Conservation (phyloP, 345 rosid species). For the Combretum micranthum region DNA sequence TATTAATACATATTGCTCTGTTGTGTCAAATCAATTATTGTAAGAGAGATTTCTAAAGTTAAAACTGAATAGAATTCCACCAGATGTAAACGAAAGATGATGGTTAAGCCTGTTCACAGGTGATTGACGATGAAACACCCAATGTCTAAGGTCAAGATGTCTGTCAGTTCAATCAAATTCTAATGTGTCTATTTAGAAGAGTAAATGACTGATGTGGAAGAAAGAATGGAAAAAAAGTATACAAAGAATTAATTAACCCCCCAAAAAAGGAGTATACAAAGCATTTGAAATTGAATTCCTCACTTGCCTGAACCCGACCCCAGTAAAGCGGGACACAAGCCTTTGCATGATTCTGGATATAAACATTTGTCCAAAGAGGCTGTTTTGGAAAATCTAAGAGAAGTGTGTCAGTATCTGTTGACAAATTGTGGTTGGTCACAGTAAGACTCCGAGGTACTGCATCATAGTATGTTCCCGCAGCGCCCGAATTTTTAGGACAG, state of each 20-base stretch:
- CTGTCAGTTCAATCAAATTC: slow-evolving; percentile 1
- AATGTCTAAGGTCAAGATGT: no score
- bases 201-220: background rate
- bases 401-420: slow-evolving; percentile 63
- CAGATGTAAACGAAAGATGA: no score
- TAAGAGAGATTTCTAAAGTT: no score
- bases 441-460: slow-evolving; percentile 63
- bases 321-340: slow-evolving; percentile 66
- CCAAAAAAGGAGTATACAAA: slow-evolving; percentile 7
- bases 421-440: slow-evolving; percentile 46
- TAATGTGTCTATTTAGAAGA: slow-evolving; percentile 2
- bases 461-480: slow-evolving; percentile 72
- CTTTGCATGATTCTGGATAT: slow-evolving; percentile 43
- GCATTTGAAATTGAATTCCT: background rate
- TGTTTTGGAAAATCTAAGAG: slow-evolving; percentile 63
- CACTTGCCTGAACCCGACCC: slow-evolving; percentile 68
- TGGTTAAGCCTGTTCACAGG: no score
- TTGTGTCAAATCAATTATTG: no score
- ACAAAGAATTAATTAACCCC: background rate
- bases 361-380: slow-evolving; percentile 61
- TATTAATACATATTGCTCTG: no score
- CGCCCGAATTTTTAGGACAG: slow-evolving; percentile 59
- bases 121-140: no score
- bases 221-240: background rate
- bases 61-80: no score